Percentiles rank a stretch among this genome's conserved stretches.
Conservation (phyloP, 2,329 filamentous ascomycete genomes). For the Chrysoporthe deuterocubensis region DNA sequence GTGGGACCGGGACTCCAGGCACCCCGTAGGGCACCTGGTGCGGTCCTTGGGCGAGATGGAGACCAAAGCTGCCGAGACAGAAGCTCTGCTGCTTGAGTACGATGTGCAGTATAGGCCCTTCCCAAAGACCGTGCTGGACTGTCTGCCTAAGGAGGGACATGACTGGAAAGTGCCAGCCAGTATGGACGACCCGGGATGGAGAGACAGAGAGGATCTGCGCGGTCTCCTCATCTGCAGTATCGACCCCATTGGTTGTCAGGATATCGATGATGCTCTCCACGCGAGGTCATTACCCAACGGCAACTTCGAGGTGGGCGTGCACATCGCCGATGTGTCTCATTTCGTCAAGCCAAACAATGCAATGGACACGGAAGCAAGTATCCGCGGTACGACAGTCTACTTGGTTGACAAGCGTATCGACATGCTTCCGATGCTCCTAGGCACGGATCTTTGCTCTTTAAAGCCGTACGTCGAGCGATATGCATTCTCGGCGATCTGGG, state of each 20-base stretch:
- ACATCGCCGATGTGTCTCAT: slow-evolving; percentile 99
- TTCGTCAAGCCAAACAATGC: slow-evolving; percentile 97
- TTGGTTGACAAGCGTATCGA: slow-evolving; percentile 99
- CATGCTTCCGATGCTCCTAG: slow-evolving; percentile 96
- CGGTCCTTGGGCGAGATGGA: slow-evolving; percentile 91
- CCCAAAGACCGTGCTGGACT: slow-evolving; percentile 93
- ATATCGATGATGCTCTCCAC: slow-evolving; percentile 97
- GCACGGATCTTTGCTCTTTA: slow-evolving; percentile 93
- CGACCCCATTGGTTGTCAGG: slow-evolving; percentile 92
- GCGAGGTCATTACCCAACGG: slow-evolving; percentile 84
- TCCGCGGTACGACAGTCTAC: slow-evolving; percentile 95
- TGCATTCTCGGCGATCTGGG: slow-evolving; percentile 86
- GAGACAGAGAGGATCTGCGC: slow-evolving; percentile 79
- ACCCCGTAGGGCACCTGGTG: slow-evolving; percentile 92
- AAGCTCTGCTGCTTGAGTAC: slow-evolving; percentile 90
- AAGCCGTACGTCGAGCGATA: slow-evolving; percentile 97
- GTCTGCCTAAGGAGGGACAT: slow-evolving; percentile 87
- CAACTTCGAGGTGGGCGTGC: slow-evolving; percentile 94
- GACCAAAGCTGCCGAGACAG: slow-evolving; percentile 96
- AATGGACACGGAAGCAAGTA: slow-evolving; percentile 94
- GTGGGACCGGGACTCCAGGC: slow-evolving; percentile 92
- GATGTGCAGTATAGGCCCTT: slow-evolving; percentile 98
- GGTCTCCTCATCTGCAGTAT: slow-evolving; percentile 94
- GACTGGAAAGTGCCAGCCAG: slow-evolving; percentile 89
- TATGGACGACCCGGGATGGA: slow-evolving; percentile 84